Evolutionary conservation across 768 basidiomycete species (phyloP).

Genomic region (Kondoa malvinella): DNA sequence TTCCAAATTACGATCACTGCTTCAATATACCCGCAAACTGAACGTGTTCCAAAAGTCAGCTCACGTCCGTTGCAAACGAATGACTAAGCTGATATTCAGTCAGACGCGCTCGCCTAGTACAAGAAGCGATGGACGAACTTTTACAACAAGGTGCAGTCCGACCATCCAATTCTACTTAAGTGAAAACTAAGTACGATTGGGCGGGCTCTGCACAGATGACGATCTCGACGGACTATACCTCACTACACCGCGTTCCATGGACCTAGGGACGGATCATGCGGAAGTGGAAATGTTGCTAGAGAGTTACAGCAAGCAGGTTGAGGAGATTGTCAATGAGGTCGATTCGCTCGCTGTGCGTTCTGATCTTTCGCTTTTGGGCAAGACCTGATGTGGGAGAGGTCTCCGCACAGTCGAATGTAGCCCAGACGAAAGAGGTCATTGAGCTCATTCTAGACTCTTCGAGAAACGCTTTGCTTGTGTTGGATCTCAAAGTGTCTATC

Average conservation of each 20-base stretch:
- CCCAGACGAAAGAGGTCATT: too few species aligned
- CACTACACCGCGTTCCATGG: slow-evolving; percentile 37
- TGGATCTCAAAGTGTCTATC: too few species aligned
- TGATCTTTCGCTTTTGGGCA: too few species aligned
- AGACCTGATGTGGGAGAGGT: too few species aligned
- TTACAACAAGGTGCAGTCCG: slow-evolving; percentile 88
- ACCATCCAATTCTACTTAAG: slow-evolving; percentile 84
- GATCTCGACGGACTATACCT: not conserved
- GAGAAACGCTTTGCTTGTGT: too few species aligned
- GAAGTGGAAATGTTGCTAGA: slow-evolving; percentile 80
- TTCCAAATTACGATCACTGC: slow-evolving; percentile 72
- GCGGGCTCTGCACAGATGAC: not conserved
- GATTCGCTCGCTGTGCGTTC: too few species aligned
- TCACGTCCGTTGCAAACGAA: slow-evolving; percentile 29
- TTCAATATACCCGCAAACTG: slow-evolving; percentile 76
- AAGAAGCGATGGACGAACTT: slow-evolving; percentile 75
- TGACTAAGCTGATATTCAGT: not conserved
- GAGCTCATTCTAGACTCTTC: too few species aligned
- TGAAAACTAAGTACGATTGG: slow-evolving; percentile 57
- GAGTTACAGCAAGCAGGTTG: slow-evolving; percentile 84
- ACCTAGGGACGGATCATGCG: slow-evolving; percentile 49
- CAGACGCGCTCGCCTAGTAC: slow-evolving; percentile 39
- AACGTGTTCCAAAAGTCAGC: slow-evolving; percentile 79
- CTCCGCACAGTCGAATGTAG: too few species aligned
- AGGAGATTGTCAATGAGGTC: too few species aligned